Base-by-base conservation (phyloP, 495 filamentous ascomycete species). In the Wilcoxina mikolae region DNA sequence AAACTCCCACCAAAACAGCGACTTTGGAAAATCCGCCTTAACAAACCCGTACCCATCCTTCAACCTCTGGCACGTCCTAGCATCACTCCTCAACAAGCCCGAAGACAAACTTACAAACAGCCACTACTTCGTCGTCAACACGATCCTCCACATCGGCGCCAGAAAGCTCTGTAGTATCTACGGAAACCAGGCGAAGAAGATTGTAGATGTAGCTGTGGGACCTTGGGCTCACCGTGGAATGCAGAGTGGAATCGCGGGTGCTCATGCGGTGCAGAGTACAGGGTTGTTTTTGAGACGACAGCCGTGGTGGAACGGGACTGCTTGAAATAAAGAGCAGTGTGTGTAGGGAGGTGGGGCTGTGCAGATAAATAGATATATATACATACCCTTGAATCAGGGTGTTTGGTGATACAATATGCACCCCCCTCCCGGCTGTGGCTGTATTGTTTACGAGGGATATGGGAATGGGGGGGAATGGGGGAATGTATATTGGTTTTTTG, bases 11-110 rank as follows among this genome's bases (percentile, higher is more conserved):
- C 52, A 33, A 17, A 17, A 94, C 4, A 81, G 90, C 28, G 83
- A 93, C 59, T 98, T 94, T 61, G 72, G 74, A 28, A 79, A 74
- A 57, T 77, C 80, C 0, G 71, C 71, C 26, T 73, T 78, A 56
- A 66, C 65, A 20, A 93, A 93, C 55, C 51, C 90, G 0, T 87
- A 82, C 62, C 85, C 88, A 0, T 82, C 84, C 39, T 72, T 72
- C 23, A 72, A 87, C 23, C 95, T 87, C 68, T 99, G 91, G 91
- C 65, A 70, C 9, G 71, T 81, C 0, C 68, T 95, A 60, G 76
- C 85, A 3, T 74, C 72, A 31, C 83, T 95, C 43, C 67, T 85
- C 58, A 83, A 84, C 62, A 80, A 85, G 0, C 81, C 87, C 0
- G 55, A 78, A 0, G 58, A 68, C 2, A 75, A 85, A 44, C 71